Base-by-base conservation (phyloP, 2,329 filamentous ascomycete genomes). In the Trichoderma koningii region DNA sequence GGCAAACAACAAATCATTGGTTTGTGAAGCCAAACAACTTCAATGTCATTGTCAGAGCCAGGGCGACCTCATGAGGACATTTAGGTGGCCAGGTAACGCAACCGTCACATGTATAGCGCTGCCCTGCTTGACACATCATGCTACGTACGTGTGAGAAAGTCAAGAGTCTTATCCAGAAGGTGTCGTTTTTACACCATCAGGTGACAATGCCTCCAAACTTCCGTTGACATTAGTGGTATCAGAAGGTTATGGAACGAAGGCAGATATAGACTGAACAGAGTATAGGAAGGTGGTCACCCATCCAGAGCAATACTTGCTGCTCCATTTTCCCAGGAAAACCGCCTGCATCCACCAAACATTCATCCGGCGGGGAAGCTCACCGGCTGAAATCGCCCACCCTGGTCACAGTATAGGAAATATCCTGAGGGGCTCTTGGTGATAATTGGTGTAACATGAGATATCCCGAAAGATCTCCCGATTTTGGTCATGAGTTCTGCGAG, bases 1-100 rank as follows among this genome's bases (percentile, higher is more conserved):
- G 78, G 77, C 65, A 72, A 0, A 76, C 76, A 6, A 65, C 71
- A 38, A 80, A 79, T n/a, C 70, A 70, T 41, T 80, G 76, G 77
- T 80, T 81, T 68, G 77, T 80, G 1, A 80, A 79, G 65, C 79
- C 79, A 1, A 69, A 69, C 0, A 70, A 79, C 56, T 80, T 81
- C 63, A 70, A 72, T 17, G 77, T 80, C 21, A 70, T 56, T 26
- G 64, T 70, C 10, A 64, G 7, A 17, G 10, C 45, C 17, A 64
- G 52, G 23, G 42, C 38, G 9, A 10, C 0, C 3, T 6, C 5
- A 21, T 45, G 7, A 45, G 7, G 17, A 15, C n/a, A n/a, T n/a
- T n/a, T 21, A 26, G 6, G 1, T 7, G 34, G 7, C 5, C 1
- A 12, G 9, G 19, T 17, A 14, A 41, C 0, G 4, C 7, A 15